Evolutionary conservation across 2,329 filamentous ascomycete genomes (phyloP).

Genomic region (Monosporascus sp.): DNA sequence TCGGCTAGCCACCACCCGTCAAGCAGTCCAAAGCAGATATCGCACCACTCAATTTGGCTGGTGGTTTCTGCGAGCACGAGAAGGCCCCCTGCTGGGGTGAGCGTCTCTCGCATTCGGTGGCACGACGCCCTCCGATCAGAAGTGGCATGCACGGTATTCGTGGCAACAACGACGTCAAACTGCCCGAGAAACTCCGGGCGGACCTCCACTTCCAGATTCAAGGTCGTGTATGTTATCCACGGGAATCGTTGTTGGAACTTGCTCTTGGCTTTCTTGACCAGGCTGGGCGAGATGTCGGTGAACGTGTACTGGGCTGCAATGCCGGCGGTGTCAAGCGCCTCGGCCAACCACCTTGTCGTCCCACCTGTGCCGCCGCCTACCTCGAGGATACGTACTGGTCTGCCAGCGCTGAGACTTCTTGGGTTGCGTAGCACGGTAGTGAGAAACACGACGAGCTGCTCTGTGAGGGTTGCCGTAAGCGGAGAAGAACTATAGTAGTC

Average conservation of each 20-base stretch:
- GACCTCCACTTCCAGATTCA: conserved; percentile 26
- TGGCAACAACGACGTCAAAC: conserved; percentile 23
- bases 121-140: too few species aligned
- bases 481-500: too few species aligned
- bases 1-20: too few species aligned
- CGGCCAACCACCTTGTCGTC: conserved; percentile 30
- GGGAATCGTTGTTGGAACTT: conserved; percentile 14
- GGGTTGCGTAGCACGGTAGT: neutral
- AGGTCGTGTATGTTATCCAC: conserved; percentile 20
- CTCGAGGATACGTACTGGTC: conserved; percentile 35
- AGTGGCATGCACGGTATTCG: too few species aligned
- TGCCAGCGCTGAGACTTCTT: neutral
- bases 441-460: too few species aligned
- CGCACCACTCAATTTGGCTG: too few species aligned
- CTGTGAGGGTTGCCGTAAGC: too few species aligned
- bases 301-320: conserved; percentile 35
- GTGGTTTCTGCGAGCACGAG: too few species aligned
- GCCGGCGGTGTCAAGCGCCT: conserved; percentile 14
- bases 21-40: too few species aligned
- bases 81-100: too few species aligned
- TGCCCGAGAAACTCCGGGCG: conserved; percentile 5
- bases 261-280: conserved; percentile 24
- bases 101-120: too few species aligned
- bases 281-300: conserved; percentile 34
- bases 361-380: conserved; percentile 40